phyloP scores from a whole-genome alignment of 2,329 filamentous ascomycete species.

The Zasmidium cellare region DNA sequence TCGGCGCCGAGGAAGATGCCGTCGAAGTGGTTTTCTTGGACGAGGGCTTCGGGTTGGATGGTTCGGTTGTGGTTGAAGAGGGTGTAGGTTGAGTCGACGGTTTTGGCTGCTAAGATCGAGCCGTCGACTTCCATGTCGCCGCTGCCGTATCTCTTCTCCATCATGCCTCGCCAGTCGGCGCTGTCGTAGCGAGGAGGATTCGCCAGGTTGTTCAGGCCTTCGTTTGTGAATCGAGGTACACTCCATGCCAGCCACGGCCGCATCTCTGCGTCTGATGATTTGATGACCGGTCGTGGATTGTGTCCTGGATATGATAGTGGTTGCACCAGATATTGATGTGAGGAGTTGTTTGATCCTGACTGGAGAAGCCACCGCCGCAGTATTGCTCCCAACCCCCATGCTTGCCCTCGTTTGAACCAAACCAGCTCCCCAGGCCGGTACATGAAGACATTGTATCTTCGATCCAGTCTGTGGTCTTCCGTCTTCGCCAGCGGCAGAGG shows the following conservation, averaged over 20 bases:
- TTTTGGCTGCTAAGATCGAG: conserved; percentile 58
- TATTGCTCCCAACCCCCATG: conserved; percentile 58
- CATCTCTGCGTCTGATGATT: conserved; percentile 46
- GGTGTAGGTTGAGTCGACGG: conserved; percentile 57
- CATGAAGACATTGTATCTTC: conserved; percentile 49
- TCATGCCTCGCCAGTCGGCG: conserved; percentile 51
- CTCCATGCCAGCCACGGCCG: conserved; percentile 62
- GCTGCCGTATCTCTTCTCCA: conserved; percentile 44
- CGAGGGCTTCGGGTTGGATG: conserved; percentile 36
- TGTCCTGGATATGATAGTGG: conserved; percentile 44
- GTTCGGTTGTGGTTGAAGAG: conserved; percentile 51
- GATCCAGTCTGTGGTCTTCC: conserved; percentile 52
- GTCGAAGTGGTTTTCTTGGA: conserved; percentile 50
- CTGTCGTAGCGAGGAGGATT: conserved; percentile 46
- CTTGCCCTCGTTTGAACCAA: conserved; percentile 54
- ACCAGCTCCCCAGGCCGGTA: conserved; percentile 57
- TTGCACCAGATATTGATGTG: conserved; percentile 34
- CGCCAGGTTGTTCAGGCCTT: conserved; percentile 42
- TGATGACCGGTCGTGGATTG: conserved; percentile 38
- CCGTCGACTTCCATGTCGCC: conserved; percentile 57
- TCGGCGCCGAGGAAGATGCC: conserved; percentile 60
- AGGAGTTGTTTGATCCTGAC: conserved; percentile 3
- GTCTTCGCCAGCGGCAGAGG: conserved; percentile 43
- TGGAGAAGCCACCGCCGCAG: conserved; percentile 42
- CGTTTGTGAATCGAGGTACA: conserved; percentile 52